These are phyloP conservation scores for Eucalyptus regnans DNA, from an alignment of 345 rosid genomes.

Conservation along the genomic window DNA sequence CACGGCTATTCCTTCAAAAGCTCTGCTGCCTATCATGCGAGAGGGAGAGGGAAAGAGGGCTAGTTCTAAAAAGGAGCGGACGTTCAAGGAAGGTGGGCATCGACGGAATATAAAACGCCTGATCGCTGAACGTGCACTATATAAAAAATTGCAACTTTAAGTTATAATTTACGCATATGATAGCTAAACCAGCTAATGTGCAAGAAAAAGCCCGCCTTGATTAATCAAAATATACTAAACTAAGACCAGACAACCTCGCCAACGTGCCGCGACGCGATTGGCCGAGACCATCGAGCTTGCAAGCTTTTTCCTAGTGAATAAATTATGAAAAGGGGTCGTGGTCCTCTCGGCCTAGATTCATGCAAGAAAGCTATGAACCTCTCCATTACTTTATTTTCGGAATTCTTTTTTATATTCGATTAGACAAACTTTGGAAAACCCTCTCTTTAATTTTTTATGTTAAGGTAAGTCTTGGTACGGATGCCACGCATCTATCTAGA, in stretches of 20 bases:
- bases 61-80: background rate
- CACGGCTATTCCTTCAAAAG: background rate
- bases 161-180: background rate
- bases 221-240: background rate
- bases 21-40: background rate
- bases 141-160: background rate
- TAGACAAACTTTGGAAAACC: background rate
- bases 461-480: background rate
- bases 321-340: background rate
- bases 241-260: background rate
- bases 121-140: background rate
- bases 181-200: background rate
- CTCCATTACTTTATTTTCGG: background rate
- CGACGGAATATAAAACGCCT: background rate
- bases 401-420: background rate
- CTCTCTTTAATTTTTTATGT: background rate
- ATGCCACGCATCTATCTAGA: background rate
- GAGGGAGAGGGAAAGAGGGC: background rate
- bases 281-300: background rate
- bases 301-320: background rate
- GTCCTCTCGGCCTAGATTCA: background rate
- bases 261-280: background rate
- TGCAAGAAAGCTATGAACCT: background rate
- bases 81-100: background rate
- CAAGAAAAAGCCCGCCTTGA: background rate